Conservation (phyloP, 1,284 basidiomycete genomes). For the Farysia itapuensis region DNA sequence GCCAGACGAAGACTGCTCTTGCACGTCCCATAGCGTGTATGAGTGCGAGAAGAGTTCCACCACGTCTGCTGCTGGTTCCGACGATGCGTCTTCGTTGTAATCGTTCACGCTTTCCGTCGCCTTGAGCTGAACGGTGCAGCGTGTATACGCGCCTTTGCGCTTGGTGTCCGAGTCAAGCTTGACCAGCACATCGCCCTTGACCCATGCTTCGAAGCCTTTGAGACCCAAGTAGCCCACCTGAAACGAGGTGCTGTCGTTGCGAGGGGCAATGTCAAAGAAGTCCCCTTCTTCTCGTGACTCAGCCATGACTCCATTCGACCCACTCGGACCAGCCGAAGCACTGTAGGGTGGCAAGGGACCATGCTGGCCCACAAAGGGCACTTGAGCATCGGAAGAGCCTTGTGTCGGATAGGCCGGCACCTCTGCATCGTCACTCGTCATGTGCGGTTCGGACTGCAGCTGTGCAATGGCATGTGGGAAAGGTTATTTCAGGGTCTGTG, state of each 20-base stretch:
- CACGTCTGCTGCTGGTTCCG: neutral
- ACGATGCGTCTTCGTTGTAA: neutral
- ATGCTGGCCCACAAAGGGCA: no score
- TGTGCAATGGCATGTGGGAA: no score
- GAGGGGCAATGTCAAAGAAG: slow-evolving; percentile 56
- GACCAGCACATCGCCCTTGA: slow-evolving; percentile 56
- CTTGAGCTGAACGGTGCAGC: slow-evolving; percentile 18
- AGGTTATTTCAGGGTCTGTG: no score
- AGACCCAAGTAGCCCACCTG: slow-evolving; percentile 57
- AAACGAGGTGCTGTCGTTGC: slow-evolving; percentile 52
- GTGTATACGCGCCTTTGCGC: slow-evolving; percentile 14
- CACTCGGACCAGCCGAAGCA: neutral
- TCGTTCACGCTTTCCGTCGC: slow-evolving; percentile 7
- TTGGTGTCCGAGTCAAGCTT: slow-evolving; percentile 43
- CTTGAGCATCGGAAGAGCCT: no score
- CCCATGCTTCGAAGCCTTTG: slow-evolving; percentile 42
- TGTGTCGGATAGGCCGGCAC: neutral
- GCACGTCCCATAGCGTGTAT: slow-evolving; percentile 38
- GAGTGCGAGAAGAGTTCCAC: slow-evolving; percentile 45
- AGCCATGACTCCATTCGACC: no score
- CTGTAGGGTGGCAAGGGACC: neutral
- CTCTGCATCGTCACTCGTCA: neutral
- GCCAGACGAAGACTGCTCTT: slow-evolving; percentile 5
- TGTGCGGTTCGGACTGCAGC: no score
- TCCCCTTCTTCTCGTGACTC: slow-evolving; percentile 1